Evolutionary conservation across 176 grass and related monocot species (phyloP), one percentile per base, ranked within the genome.

Genomic region (Oryza brachyantha): DNA sequence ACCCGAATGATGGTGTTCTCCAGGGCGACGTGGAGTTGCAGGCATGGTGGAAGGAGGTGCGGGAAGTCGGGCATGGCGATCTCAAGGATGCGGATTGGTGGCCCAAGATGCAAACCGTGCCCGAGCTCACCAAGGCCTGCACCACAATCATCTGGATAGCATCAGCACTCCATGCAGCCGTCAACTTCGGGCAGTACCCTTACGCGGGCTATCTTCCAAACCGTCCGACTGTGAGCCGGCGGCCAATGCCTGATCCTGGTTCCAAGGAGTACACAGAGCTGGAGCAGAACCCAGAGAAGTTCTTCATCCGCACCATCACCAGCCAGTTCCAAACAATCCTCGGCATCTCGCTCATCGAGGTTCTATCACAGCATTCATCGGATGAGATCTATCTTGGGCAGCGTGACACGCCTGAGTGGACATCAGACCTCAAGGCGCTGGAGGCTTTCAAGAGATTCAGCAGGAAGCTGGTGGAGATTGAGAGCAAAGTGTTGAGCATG

Each of bases 21-120:
- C 32, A 58, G 35, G 59, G 29, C 38, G 82, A 89, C 62, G 11
- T 17, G n/a, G 87, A 89, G 77, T 64, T 89, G 19, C 87, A 89
- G 12, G 61, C 43, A 14, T 89, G 82, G 87, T 85, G 87, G 87
- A 85, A 75, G 66, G 81, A 89, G 82, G 83, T 77, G 8, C 82
- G 55, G 8, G 70, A 84, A 10, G 87, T 77, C 12, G 82, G 82
- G n/a, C 87, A 89, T 34, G 82, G 77, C 46, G 87, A 89, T 62
- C 55, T 74, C 46, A 89, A 81, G 78, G 37, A 85, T 3, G 76
- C 79, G 16, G 14, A 26, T 2, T 89, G 87, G 87, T 89, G 87
- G 87, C 87, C 87, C 0, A 19, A 68, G 31, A 89, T 89, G 82
- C 60, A 77, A 11, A 85, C 14, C 3, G 19, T 89, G 7, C 1